Conservation (phyloP, 208 protist species). For the Trypanosoma conorhini region DNA sequence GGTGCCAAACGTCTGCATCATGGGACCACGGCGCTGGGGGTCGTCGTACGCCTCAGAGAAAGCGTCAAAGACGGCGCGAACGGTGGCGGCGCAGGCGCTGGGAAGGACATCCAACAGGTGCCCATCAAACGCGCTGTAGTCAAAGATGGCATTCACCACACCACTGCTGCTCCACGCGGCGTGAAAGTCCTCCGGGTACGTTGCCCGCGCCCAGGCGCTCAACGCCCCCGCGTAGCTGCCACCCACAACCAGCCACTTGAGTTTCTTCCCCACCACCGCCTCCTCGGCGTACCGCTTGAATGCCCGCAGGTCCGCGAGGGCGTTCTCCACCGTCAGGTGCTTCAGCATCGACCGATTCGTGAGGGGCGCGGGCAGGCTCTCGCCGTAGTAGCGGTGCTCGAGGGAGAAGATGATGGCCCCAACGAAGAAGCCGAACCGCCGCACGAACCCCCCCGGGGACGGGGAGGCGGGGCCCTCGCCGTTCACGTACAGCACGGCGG, state of each 20-base stretch:
- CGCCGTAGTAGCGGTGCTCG: constrained; percentile 67
- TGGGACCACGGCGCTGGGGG: constrained; percentile 3
- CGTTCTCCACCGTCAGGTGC: constrained; percentile 44
- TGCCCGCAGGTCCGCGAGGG: constrained; percentile 35
- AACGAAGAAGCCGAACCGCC: constrained; percentile 20
- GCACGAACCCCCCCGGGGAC: constrained; percentile 29
- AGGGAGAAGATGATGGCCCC: constrained; percentile 36
- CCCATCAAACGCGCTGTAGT: constrained; percentile 44
- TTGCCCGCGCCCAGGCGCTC: constrained; percentile 38
- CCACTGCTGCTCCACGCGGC: constrained; percentile 51
- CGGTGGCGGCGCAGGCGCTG: constrained; percentile 21
- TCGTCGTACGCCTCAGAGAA: constrained; percentile 38
- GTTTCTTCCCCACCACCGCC: constrained; percentile 20
- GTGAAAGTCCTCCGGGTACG: constrained; percentile 38
- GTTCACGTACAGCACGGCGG: constrained; percentile 36
- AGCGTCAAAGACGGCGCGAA: constrained; percentile 27
- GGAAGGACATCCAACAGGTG: constrained; percentile 38
- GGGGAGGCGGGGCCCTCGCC: constrained; percentile 34
- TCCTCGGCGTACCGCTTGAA: constrained; percentile 33
- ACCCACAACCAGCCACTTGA: constrained; percentile 43
- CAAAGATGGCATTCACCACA: constrained; percentile 46
- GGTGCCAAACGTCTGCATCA: constrained; percentile 27
- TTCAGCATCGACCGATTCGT: constrained; percentile 27
- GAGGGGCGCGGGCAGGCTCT: constrained; percentile 38
- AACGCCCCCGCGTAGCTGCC: constrained; percentile 51